A percentile compares a stretch with the other conserved stretches of the same genome.
Conservation (phyloP, 352 stramenopile genomes). For the Phytophthora colocasiae region DNA sequence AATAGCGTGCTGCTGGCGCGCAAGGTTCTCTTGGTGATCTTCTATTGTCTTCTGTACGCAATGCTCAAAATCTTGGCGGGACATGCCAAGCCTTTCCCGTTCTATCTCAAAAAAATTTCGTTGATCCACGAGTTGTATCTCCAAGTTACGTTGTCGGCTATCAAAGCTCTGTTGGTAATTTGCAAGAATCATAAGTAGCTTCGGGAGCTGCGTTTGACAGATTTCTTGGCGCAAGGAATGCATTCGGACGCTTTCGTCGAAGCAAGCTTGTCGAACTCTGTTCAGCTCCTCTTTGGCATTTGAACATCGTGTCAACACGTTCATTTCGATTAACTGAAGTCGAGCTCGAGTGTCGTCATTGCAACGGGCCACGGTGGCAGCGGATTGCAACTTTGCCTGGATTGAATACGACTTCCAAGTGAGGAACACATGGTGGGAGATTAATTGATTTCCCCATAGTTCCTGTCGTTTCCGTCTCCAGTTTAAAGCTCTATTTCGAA, state of each 20-base stretch:
- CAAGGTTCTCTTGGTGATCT: slow-evolving; percentile 1
- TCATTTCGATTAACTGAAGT: slow-evolving; percentile 11
- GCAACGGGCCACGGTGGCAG: slow-evolving; percentile 4
- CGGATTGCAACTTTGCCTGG: slow-evolving; percentile 3
- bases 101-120: slow-evolving; percentile 9
- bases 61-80: slow-evolving; percentile 32
- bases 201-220: slow-evolving; percentile 20
- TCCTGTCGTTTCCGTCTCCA: slow-evolving; percentile 41
- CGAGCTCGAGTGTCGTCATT: slow-evolving; percentile 22
- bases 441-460: slow-evolving; percentile 1
- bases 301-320: slow-evolving; percentile 20
- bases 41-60: slow-evolving; percentile 3
- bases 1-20: slow-evolving; percentile 16
- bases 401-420: slow-evolving; percentile 32
- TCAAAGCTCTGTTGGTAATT: slow-evolving; percentile 10
- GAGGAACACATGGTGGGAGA: slow-evolving; percentile 32
- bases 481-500: slow-evolving; percentile 41
- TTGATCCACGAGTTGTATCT: slow-evolving; percentile 8
- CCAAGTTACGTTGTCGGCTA: slow-evolving; percentile 16
- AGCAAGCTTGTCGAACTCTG: slow-evolving; percentile 16
- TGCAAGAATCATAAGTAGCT: slow-evolving; percentile 11
- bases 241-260: slow-evolving; percentile 10
- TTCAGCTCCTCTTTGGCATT: slow-evolving; percentile 13
- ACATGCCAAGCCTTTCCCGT: slow-evolving; percentile 36
- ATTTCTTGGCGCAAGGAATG: slow-evolving; percentile 32